Evolutionary conservation across 208 protist species (phyloP).

Genomic region (Porcisia hertigi): DNA sequence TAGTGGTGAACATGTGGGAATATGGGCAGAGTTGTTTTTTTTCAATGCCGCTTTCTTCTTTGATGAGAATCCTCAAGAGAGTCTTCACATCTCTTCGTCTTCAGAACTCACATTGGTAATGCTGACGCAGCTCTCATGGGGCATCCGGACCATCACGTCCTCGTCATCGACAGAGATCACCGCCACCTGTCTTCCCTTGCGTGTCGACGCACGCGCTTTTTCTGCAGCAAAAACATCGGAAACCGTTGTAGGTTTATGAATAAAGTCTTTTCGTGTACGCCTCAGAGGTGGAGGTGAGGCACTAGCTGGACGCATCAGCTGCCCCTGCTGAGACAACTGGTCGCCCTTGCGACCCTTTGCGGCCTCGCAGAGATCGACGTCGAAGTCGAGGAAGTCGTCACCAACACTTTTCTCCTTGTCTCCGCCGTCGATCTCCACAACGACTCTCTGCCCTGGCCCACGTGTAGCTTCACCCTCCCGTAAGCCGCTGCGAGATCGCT

Average conservation of each 20-base stretch:
- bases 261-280: not conserved
- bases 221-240: not conserved
- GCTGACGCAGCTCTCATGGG: conserved; percentile 1
- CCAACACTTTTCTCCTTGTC: not conserved
- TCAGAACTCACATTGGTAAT: conserved; percentile 13
- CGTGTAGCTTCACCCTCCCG: not conserved
- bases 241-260: not conserved
- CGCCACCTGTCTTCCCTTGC: not conserved
- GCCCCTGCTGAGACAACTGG: not conserved
- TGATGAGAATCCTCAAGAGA: not conserved
- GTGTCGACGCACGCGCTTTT: not conserved
- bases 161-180: conserved; percentile 3
- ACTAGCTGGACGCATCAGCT: not conserved
- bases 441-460: not conserved
- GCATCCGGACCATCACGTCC: not conserved
- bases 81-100: conserved; percentile 6
- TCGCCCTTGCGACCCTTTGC: not conserved
- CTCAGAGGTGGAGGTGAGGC: not conserved
- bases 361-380: not conserved
- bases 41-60: too few species aligned
- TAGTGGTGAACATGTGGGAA: not conserved
- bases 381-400: conserved; percentile 3
- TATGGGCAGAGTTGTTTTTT: too few species aligned
- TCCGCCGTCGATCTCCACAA: conserved; percentile 4
- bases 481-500: not conserved